Evolutionary conservation across 106 monocot species (phyloP).

Genomic region (Acanthochlamys bracteata): DNA sequence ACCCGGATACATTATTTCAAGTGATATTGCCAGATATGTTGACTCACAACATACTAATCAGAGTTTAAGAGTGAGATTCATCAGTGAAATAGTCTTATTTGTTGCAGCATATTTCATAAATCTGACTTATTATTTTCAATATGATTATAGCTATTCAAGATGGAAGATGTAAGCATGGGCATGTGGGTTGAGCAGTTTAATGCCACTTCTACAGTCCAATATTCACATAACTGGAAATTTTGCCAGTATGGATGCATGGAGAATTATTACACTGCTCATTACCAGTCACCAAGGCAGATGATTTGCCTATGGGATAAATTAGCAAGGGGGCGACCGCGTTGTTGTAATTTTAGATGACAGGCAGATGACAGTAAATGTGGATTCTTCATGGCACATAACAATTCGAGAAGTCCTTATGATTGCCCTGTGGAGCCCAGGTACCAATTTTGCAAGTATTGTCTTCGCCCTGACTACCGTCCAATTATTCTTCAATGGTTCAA

Average conservation of each 20-base stretch:
- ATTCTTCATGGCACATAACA: not conserved
- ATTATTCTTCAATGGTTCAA: not conserved
- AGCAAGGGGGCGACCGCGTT: conserved; percentile 41
- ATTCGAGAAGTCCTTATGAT: not conserved
- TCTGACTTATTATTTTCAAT: not conserved
- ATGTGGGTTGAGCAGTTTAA: conserved; percentile 98
- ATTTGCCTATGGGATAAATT: conserved; percentile 81
- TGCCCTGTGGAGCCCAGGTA: not conserved
- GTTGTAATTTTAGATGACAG: conserved; percentile 78
- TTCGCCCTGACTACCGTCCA: not conserved
- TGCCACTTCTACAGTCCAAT: conserved; percentile 35
- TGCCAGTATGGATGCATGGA: conserved; percentile 92
- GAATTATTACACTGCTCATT: conserved; percentile 82
- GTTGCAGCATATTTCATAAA: not conserved
- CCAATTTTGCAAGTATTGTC: not conserved
- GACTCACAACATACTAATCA: conserved; percentile 51
- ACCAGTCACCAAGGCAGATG: conserved; percentile 96
- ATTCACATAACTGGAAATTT: conserved; percentile 79
- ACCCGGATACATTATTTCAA: conserved; percentile 86
- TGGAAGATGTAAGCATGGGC: conserved; percentile 99
- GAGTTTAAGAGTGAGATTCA: conserved; percentile 39
- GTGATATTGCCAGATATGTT: conserved; percentile 59
- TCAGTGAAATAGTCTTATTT: not conserved
- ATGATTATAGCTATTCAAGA: conserved; percentile 87
- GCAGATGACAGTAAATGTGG: not conserved